Percentiles rank a stretch among this genome's conserved stretches.
Evolutionary conservation across 352 stramenopile genomes (phyloP).

Genomic region (Phytophthora syringae): DNA sequence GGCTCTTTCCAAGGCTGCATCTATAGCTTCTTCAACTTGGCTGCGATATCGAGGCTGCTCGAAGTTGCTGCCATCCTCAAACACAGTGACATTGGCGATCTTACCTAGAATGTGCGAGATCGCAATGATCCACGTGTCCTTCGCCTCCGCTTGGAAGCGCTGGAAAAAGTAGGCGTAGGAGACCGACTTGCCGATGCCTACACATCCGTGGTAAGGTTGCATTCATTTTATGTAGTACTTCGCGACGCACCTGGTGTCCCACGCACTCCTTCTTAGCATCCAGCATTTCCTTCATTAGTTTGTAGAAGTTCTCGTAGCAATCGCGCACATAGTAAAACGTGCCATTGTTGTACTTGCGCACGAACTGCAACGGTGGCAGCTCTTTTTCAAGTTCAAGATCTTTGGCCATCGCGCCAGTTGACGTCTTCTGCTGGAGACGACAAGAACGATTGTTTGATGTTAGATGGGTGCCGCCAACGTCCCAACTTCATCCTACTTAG

Average conservation of each 20-base stretch:
- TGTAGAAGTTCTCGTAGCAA: slow-evolving; percentile 8
- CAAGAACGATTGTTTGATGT: too few species aligned
- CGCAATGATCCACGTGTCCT: too few species aligned
- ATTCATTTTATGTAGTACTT: not conserved
- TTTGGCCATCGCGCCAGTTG: too few species aligned
- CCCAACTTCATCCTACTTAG: too few species aligned
- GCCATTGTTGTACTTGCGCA: slow-evolving; percentile 1
- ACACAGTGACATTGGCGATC: not conserved
- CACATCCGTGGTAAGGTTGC: not conserved
- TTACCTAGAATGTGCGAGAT: not conserved
- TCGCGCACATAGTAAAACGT: slow-evolving; percentile 2
- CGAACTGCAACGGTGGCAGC: slow-evolving; percentile 25
- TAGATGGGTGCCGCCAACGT: too few species aligned
- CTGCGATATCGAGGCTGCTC: not conserved
- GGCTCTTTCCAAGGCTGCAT: not conserved
- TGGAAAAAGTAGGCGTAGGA: too few species aligned
- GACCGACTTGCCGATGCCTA: slow-evolving; percentile 12
- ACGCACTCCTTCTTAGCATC: not conserved
- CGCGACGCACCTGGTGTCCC: not conserved
- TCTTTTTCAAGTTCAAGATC: slow-evolving; percentile 5
- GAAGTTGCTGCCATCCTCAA: not conserved
- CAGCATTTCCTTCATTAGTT: slow-evolving; percentile 4
- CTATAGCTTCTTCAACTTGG: not conserved
- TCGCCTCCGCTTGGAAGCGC: too few species aligned
- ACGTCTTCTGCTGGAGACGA: too few species aligned